Evolutionary conservation across 2,329 filamentous ascomycete genomes (phyloP).

Genomic region (Phialophora chinensis): DNA sequence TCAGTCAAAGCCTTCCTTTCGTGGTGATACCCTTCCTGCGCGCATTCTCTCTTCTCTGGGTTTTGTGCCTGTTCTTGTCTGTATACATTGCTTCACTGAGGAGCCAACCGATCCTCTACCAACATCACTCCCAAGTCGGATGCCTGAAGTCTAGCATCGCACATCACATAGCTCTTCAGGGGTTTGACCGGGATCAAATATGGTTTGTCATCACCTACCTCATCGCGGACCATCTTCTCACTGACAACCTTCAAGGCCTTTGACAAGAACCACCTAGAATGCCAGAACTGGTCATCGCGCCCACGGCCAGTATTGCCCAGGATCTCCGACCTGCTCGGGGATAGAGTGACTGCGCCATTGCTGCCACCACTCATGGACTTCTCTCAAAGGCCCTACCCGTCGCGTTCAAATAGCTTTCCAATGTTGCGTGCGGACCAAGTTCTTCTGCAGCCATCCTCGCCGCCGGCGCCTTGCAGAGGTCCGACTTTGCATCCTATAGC

Average conservation of each 20-base stretch:
- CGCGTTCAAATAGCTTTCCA: slow-evolving; percentile 15
- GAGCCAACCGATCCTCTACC: background rate
- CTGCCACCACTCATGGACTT: background rate
- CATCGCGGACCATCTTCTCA: background rate
- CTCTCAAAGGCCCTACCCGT: background rate
- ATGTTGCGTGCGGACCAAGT: slow-evolving; percentile 8
- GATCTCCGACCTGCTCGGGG: slow-evolving; percentile 22
- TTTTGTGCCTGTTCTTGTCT: background rate
- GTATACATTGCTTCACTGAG: background rate
- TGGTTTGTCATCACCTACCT: background rate
- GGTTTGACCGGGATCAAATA: background rate
- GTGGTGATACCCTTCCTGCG: background rate
- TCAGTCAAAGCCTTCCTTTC: background rate
- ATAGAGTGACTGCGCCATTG: background rate
- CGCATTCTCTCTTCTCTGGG: background rate
- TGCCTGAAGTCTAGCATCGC: background rate
- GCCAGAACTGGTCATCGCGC: background rate
- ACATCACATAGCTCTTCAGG: background rate
- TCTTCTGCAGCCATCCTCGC: background rate
- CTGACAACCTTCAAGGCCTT: background rate
- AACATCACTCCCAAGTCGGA: background rate
- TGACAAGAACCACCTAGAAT: background rate
- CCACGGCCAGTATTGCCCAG: slow-evolving; percentile 9
- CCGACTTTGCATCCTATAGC: background rate
- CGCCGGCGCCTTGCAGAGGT: background rate